Conservation (phyloP, 495 filamentous ascomycete species). For the Aspergillus wentii region DNA sequence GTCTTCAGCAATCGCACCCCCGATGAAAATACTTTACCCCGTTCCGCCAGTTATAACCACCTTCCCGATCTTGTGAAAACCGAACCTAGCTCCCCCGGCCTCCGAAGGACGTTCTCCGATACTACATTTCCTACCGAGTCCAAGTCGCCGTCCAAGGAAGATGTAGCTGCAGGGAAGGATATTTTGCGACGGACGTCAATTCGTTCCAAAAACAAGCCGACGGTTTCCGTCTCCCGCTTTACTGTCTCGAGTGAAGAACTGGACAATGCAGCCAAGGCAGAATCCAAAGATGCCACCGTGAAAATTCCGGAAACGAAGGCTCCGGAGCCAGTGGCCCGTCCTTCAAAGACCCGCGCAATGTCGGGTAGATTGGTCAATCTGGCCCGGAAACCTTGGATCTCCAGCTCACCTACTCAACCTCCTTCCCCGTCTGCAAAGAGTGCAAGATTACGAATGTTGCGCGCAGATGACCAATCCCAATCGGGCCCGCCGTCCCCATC, state of each 20-base stretch:
- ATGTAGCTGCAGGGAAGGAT: constrained; percentile 40
- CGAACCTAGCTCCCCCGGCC: constrained; percentile 18
- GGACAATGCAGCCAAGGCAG: constrained; percentile 16
- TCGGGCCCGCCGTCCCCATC: constrained; percentile 8
- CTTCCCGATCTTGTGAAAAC: constrained; percentile 23
- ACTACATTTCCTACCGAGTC: constrained; percentile 27
- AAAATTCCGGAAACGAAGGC: constrained; percentile 29
- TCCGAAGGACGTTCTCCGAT: constrained; percentile 44
- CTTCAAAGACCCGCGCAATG: constrained; percentile 46
- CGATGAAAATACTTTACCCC: constrained; percentile 21
- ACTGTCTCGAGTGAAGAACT: constrained; percentile 35
- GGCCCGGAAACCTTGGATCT: constrained; percentile 63
- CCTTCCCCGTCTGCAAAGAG: constrained; percentile 51
- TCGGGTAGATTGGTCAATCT: constrained; percentile 63
- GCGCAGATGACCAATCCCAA: constrained; percentile 35
- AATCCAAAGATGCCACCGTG: constrained; percentile 10
- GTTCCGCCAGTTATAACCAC: constrained; percentile 42
- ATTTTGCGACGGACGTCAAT: constrained; percentile 41
- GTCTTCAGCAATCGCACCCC: constrained; percentile 19
- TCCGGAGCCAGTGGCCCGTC: constrained; percentile 35
- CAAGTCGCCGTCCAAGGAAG: constrained; percentile 38
- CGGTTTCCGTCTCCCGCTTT: constrained; percentile 32
- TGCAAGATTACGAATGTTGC: constrained; percentile 29
- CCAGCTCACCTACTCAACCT: constrained; percentile 55
- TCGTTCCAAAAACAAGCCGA: constrained; percentile 32